A percentile compares a stretch with the other conserved stretches of the same genome.
Conservation (phyloP, 208 protist species). For the Porcisia deanei region DNA sequence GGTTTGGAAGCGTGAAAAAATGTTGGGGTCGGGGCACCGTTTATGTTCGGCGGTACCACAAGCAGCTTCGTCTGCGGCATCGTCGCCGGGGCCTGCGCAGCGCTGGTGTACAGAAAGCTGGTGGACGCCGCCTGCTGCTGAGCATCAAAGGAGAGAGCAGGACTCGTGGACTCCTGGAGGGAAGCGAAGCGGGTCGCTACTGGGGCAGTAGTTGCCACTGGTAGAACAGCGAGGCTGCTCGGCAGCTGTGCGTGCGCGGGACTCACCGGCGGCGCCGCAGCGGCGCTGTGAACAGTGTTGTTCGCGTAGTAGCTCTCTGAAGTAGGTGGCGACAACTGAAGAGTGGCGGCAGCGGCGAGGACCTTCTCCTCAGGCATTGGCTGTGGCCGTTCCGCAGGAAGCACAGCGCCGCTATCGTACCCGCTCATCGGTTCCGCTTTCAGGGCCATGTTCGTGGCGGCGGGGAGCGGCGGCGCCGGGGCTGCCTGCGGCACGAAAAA, state of each 20-base stretch:
- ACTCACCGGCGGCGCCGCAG: slow-evolving; percentile 7
- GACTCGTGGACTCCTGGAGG: slow-evolving; percentile 16
- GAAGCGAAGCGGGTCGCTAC: slow-evolving; percentile 13
- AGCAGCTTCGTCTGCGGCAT: slow-evolving; percentile 38
- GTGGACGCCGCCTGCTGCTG: slow-evolving; percentile 11
- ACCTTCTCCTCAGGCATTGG: background rate
- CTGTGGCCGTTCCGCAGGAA: slow-evolving; percentile 7
- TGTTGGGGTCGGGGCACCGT: slow-evolving; percentile 23
- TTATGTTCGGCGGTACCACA: slow-evolving; percentile 34
- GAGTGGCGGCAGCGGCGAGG: background rate
- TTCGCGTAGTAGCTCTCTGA: slow-evolving; percentile 29
- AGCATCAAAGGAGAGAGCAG: slow-evolving; percentile 10
- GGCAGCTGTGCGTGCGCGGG: background rate
- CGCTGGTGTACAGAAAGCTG: slow-evolving; percentile 31
- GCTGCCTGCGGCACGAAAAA: slow-evolving; percentile 26
- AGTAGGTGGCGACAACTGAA: background rate
- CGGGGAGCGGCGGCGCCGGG: slow-evolving; percentile 24
- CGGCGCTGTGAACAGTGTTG: slow-evolving; percentile 16
- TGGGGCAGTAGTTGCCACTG: slow-evolving; percentile 12
- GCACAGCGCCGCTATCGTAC: slow-evolving; percentile 37
- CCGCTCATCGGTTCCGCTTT: slow-evolving; percentile 20
- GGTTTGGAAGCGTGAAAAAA: slow-evolving; percentile 16
- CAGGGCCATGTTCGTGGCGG: slow-evolving; percentile 20
- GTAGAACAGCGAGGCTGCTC: slow-evolving; percentile 19
- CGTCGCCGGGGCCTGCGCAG: slow-evolving; percentile 23